Base-by-base conservation (phyloP, 2,329 filamentous ascomycete genomes). In the Hymenotorrendiella dingleyae region DNA sequence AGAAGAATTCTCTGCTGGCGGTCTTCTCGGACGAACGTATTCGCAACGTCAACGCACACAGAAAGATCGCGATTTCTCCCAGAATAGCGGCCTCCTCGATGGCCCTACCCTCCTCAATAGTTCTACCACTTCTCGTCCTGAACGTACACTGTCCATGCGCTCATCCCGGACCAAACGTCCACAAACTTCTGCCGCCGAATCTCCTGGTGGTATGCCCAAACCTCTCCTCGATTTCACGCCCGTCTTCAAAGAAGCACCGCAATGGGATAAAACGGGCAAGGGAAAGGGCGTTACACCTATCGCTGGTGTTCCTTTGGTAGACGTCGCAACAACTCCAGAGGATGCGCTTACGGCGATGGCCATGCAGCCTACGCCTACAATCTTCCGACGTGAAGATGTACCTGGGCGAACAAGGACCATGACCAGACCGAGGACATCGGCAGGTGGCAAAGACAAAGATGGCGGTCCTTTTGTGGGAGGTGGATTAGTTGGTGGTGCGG, bases 161-260 rank as follows among this genome's bases (percentile, higher is more conserved):
- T 46, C 45, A 21, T 44, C 45, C 10, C 34, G 34, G 10, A 40
- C 40, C 8, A 36, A 41, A 21, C 35, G 44, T 4, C 40, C 35
- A 10, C 34, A 47, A 36, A 42, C 27, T 9, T 20, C 40, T 14
- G 24, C n/a, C 3, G 29, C 22, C 6, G 17, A 14, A 19, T 22
- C 42, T 11, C 20, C 17, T 27, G 29, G 24, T 4, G 38, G 38
- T 3, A 45, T 46, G 17, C 54, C 52, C 0, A 79, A 78, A 48
- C 83, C 84, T 1, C 69, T 89, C 5, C 64, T 89, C 22, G 84
- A 86, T 55, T 70, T 88, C 29, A 80, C 79, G 0, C 78, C 80
- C 0, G 68, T 71, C 36, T 84, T 82, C 56, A 70, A 73, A 37
- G 80, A 84, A 48, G 72, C 80, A 6, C 81, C 81, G 14, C 71